A percentile compares a stretch with the other conserved stretches of the same genome.
These are phyloP conservation scores for Aspergillus sp. DNA, from an alignment of 2,329 filamentous ascomycete species.

Conservation along the genomic window DNA sequence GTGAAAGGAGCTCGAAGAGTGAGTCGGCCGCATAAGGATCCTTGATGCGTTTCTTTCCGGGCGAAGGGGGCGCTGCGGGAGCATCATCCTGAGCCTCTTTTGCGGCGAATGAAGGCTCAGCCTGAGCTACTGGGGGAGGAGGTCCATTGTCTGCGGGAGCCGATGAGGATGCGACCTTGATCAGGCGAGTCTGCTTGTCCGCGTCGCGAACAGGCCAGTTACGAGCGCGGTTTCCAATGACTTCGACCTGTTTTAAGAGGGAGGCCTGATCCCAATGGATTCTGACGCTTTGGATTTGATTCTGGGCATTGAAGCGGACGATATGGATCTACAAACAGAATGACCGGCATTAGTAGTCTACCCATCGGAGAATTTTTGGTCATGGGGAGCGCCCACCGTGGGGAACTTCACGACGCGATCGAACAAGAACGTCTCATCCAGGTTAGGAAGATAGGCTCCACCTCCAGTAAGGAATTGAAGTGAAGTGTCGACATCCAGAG, in stretches of 20 bases:
- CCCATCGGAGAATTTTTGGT: background rate
- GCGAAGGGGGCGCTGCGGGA: slow-evolving; percentile 25
- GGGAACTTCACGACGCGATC: slow-evolving; percentile 77
- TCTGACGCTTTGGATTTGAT: slow-evolving; percentile 83
- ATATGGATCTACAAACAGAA: slow-evolving; percentile 68
- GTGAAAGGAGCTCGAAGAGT: slow-evolving; percentile 69
- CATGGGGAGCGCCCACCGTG: slow-evolving; percentile 61
- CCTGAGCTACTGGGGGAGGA: slow-evolving; percentile 8
- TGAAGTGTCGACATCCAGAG: slow-evolving; percentile 76
- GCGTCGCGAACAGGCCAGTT: slow-evolving; percentile 95
- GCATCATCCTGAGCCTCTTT: slow-evolving; percentile 4
- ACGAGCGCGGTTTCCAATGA: slow-evolving; percentile 84
- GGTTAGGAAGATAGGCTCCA: slow-evolving; percentile 79
- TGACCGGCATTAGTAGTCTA: background rate
- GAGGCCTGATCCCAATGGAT: slow-evolving; percentile 94
- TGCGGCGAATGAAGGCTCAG: slow-evolving; percentile 2
- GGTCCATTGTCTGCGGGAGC: slow-evolving; percentile 14
- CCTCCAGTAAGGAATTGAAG: slow-evolving; percentile 80
- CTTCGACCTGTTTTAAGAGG: slow-evolving; percentile 86
- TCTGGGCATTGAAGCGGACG: slow-evolving; percentile 73
- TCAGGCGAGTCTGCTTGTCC: slow-evolving; percentile 77
- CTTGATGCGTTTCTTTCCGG: slow-evolving; percentile 42
- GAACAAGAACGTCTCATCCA: slow-evolving; percentile 92
- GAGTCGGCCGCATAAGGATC: slow-evolving; percentile 50
- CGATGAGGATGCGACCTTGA: slow-evolving; percentile 54